phyloP scores from a whole-genome alignment of 2,329 filamentous ascomycete genomes.

The Trichothecium roseum region DNA sequence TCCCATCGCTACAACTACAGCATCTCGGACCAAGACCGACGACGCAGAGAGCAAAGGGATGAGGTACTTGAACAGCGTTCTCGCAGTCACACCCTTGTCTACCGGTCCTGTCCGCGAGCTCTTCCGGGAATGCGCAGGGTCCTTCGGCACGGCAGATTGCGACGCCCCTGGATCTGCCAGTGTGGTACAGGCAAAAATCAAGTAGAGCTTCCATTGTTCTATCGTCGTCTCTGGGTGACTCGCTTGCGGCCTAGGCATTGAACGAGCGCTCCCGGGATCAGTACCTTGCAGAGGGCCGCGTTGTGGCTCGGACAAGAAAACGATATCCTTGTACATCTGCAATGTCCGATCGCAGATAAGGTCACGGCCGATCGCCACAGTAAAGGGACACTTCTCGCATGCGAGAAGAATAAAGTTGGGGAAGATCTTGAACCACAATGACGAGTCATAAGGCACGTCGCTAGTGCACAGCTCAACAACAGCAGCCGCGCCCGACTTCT shows the following conservation, averaged over 20 bases:
- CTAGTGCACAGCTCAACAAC: slow-evolving; percentile 91
- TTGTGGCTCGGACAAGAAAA: slow-evolving; percentile 63
- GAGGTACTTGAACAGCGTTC: slow-evolving; percentile 81
- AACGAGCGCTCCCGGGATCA: slow-evolving; percentile 43
- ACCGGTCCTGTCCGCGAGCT: slow-evolving; percentile 58
- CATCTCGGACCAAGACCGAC: slow-evolving; percentile 73
- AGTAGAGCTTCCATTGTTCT: slow-evolving; percentile 96
- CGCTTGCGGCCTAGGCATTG: slow-evolving; percentile 45
- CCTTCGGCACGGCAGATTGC: slow-evolving; percentile 27
- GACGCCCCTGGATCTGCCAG: slow-evolving; percentile 69
- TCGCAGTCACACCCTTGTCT: slow-evolving; percentile 77
- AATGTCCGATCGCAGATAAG: slow-evolving; percentile 85
- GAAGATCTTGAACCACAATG: slow-evolving; percentile 96
- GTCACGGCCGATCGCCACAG: slow-evolving; percentile 81
- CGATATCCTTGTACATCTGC: slow-evolving; percentile 84
- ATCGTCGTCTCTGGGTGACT: slow-evolving; percentile 79
- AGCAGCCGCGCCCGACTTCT: slow-evolving; percentile 71
- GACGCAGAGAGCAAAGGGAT: slow-evolving; percentile 77
- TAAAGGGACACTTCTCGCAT: slow-evolving; percentile 83
- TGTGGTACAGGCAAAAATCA: slow-evolving; percentile 95
- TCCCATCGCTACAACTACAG: slow-evolving; percentile 83
- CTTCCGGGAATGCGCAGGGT: slow-evolving; percentile 70
- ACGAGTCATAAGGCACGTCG: slow-evolving; percentile 88
- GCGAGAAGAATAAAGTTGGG: slow-evolving; percentile 87
- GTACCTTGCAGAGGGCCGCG: slow-evolving; percentile 54